Conservation (phyloP, 257 asterid species). For the Solanum acaule region DNA sequence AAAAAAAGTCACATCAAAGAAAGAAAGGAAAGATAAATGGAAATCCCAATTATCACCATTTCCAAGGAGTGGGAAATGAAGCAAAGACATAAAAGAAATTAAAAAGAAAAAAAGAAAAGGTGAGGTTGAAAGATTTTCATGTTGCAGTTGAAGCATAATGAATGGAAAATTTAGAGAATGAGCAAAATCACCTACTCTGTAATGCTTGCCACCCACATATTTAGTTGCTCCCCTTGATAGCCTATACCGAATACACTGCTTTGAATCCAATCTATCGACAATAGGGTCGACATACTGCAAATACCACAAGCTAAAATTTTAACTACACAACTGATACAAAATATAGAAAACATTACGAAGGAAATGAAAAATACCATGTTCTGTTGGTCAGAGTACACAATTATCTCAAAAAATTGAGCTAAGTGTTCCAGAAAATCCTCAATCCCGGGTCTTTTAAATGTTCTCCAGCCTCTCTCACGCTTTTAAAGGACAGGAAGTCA, state of each 20-base stretch:
- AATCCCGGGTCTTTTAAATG: conserved; percentile 91
- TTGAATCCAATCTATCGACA: conserved; percentile 60
- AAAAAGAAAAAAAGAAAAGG: not conserved
- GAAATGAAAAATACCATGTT: conserved; percentile 30
- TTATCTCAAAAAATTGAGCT: conserved; percentile 72
- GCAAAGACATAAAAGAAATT: not conserved
- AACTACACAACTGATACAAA: not conserved
- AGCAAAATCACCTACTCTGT: conserved; percentile 41
- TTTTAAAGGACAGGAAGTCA: conserved; percentile 10
- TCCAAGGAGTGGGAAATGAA: not conserved
- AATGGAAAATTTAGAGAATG: not conserved
- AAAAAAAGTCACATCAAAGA: not conserved
- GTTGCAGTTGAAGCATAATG: not conserved
- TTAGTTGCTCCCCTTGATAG: conserved; percentile 69
- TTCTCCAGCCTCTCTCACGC: conserved; percentile 98
- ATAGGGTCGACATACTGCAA: conserved; percentile 83
- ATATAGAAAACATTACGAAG: not conserved
- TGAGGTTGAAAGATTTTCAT: not conserved
- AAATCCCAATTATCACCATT: not conserved
- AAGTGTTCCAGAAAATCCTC: conserved; percentile 82
- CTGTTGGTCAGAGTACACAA: conserved; percentile 65
- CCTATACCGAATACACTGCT: conserved; percentile 57
- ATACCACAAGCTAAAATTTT: conserved; percentile 1
- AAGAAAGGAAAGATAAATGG: not conserved
- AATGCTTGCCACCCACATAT: conserved; percentile 77